Conservation (phyloP, 2,329 filamentous ascomycete genomes). For the Chaetomiaceae sp. region DNA sequence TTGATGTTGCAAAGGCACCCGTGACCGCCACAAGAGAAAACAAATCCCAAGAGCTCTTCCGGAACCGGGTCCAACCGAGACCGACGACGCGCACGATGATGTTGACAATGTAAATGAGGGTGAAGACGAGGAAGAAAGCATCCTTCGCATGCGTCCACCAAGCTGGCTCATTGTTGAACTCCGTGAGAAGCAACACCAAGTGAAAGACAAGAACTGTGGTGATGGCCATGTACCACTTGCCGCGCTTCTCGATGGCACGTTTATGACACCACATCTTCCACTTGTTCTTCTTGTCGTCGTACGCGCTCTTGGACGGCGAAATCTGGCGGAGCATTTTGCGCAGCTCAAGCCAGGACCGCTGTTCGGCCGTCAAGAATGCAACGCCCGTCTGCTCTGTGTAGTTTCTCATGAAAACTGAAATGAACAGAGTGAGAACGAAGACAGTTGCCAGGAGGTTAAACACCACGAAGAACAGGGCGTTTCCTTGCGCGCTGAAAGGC, state of each 20-base stretch:
- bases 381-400: slow-evolving; percentile 99
- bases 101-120: slow-evolving; percentile 76
- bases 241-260: slow-evolving; percentile 87
- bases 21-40: slow-evolving; percentile 77
- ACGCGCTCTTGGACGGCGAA: slow-evolving; percentile 87
- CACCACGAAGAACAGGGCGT: slow-evolving; percentile 88
- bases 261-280: slow-evolving; percentile 96
- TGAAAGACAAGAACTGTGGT: slow-evolving; percentile 78
- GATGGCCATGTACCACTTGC: slow-evolving; percentile 81
- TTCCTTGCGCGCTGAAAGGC: slow-evolving; percentile 58
- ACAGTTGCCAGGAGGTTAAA: slow-evolving; percentile 97
- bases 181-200: slow-evolving; percentile 74
- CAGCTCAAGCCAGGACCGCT: slow-evolving; percentile 93
- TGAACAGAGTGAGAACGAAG: slow-evolving; percentile 94
- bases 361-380: slow-evolving; percentile 90
- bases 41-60: slow-evolving; percentile 91
- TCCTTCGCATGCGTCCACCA: slow-evolving; percentile 71
- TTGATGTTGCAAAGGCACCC: slow-evolving; percentile 77
- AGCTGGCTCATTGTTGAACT: slow-evolving; percentile 72
- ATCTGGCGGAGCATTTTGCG: slow-evolving; percentile 89
- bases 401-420: slow-evolving; percentile 99
- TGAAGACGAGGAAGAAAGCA: slow-evolving; percentile 74
- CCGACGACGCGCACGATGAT: slow-evolving; percentile 79
- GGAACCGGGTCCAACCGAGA: slow-evolving; percentile 86
- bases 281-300: slow-evolving; percentile 67